Base-by-base conservation (phyloP, 2,329 filamentous ascomycete genomes). In the Chrysosporium queenslandicum region DNA sequence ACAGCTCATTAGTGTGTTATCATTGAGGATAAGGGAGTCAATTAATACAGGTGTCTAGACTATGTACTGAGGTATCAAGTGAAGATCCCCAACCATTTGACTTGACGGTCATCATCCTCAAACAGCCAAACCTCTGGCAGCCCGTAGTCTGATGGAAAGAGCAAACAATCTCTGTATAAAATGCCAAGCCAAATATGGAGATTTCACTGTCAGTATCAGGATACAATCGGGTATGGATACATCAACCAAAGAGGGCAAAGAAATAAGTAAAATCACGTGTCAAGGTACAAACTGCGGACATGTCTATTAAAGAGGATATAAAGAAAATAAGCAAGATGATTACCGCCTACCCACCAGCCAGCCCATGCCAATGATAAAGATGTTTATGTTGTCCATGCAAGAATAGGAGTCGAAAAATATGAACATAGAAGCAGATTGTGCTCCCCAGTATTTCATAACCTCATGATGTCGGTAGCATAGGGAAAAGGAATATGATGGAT, bases 261-360 rank as follows among this genome's bases (percentile, higher is more conserved):
- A 40, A 40, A 40, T 5, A 40, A 40, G 20, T 32, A 30, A 11
- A 18, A 18, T 3, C 20, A 43, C 23, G 18, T 43, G 18, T 14
- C 21, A 40, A 29, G 32, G 27, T 40, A 32, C 46, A 32, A 18
- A 8, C 16, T n/a, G 20, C 32, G 11, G n/a, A 36, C 4, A n/a
- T n/a, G 8, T 50, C 47, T 42, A 50, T 43, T 40, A 23, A 43
- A 30, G 23, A 34, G 37, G 18, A 42, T 5, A 43, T n/a, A 16
- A 34, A 20, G 36, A 8, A 21, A 21, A n/a, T 34, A 32, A 43
- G 12, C 18, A 8, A 29, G 36, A 20, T 11, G 6, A 18, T 18
- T n/a, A 12, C 34, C 23, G 21, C 27, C 34, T 11, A 7, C 34
- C 34, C 25, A 18, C 23, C 46, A 36, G 6, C 23, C 36, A n/a